phyloP scores from a whole-genome alignment of 805 yeast species.

The Candida ovalis region DNA sequence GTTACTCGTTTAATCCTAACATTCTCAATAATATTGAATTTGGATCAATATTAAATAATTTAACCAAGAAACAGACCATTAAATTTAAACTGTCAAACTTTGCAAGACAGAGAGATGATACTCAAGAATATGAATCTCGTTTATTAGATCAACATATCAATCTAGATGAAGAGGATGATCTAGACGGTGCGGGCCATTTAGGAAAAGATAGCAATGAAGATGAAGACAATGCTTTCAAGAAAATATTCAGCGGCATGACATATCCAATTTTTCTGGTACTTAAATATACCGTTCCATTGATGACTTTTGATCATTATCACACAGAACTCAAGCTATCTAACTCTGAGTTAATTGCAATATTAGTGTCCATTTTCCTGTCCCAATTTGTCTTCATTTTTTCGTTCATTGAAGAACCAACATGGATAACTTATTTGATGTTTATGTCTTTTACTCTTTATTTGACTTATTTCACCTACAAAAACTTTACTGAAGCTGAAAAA shows the following conservation, averaged over 20 bases:
- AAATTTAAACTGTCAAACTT: conserved; percentile 12
- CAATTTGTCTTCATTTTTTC: conserved; percentile 20
- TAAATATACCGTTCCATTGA: conserved; percentile 22
- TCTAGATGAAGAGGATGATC: conserved; percentile 12
- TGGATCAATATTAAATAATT: conserved; percentile 22
- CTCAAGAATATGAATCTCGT: conserved; percentile 22
- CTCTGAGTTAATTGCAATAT: conserved; percentile 12
- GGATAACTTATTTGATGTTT: conserved; percentile 11
- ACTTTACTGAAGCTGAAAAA: conserved; percentile 12
- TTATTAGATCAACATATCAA: conserved; percentile 7
- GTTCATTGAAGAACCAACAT: conserved; percentile 16
- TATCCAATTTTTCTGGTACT: conserved; percentile 20
- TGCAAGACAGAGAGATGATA: conserved; percentile 12
- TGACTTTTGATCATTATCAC: conserved; percentile 20
- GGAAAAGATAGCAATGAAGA: conserved; percentile 1
- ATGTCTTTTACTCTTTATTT: conserved; percentile 1
- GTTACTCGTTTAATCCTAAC: conserved; percentile 28
- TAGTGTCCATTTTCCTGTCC: conserved; percentile 19
- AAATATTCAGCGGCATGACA: conserved; percentile 9
- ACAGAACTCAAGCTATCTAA: conserved; percentile 19
- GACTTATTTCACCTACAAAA: conserved; percentile 14
- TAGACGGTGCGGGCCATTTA: not conserved
- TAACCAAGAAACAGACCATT: conserved; percentile 21
- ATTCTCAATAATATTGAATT: conserved; percentile 27
- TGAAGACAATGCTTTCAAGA: conserved; percentile 4